Evolutionary conservation across 2,329 filamentous ascomycete genomes (phyloP).

Genomic region (Colletotrichum sp.): DNA sequence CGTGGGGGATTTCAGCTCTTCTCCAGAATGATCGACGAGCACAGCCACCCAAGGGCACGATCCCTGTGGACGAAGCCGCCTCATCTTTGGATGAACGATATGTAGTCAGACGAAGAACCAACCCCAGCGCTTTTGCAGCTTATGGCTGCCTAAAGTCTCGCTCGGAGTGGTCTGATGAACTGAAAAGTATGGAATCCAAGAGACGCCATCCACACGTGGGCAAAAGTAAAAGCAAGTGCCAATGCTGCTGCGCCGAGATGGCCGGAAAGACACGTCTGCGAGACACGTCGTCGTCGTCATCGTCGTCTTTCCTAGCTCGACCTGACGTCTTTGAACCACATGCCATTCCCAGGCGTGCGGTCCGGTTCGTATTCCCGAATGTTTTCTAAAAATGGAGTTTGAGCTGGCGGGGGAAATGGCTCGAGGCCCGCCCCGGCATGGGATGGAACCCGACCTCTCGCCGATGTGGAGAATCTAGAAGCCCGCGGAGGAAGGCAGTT

Average conservation of each 20-base stretch:
- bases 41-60: constrained; percentile 3
- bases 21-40: constrained; percentile 10
- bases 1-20: background rate
- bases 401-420: background rate
- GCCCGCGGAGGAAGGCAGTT: background rate
- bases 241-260: background rate
- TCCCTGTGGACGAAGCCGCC: background rate
- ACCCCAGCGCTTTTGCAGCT: background rate
- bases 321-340: background rate
- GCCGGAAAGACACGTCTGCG: background rate
- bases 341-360: constrained; percentile 2
- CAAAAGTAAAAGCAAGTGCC: background rate
- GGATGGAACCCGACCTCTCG: background rate
- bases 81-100: constrained; percentile 1
- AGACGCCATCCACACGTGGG: background rate
- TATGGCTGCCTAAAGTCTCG: background rate
- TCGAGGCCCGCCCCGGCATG: background rate
- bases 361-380: constrained; percentile 8
- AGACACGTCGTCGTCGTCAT: background rate
- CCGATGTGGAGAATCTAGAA: constrained; percentile 1
- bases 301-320: background rate
- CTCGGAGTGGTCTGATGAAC: background rate
- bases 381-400: constrained; percentile 14
- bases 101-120: background rate
- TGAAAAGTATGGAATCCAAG: background rate